Conservation (phyloP, 345 rosid genomes). For the Luvunga scandens region DNA sequence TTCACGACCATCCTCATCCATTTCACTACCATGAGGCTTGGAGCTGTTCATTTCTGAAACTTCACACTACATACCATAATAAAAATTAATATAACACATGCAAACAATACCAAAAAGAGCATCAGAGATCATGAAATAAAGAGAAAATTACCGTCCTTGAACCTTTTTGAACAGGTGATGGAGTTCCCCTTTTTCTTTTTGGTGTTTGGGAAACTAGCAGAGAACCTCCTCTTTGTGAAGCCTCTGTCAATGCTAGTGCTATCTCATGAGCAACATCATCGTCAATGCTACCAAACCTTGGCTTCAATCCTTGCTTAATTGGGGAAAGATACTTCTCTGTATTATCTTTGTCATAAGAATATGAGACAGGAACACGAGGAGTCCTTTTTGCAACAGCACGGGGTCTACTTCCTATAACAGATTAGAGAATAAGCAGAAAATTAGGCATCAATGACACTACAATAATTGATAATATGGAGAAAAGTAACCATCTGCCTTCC, state of each 20-base stretch:
- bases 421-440: constrained; percentile 11
- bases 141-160: constrained; percentile 49
- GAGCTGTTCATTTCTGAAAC: constrained; percentile 64
- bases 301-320: constrained; percentile 46
- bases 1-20: constrained; percentile 65
- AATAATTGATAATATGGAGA: not conserved
- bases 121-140: constrained; percentile 14
- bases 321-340: constrained; percentile 55
- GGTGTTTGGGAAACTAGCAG: constrained; percentile 57
- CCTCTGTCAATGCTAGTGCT: constrained; percentile 72
- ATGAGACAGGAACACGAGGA: constrained; percentile 72
- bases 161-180: constrained; percentile 44
- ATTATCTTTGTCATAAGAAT: constrained; percentile 49
- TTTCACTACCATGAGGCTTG: constrained; percentile 56
- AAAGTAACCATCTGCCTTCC: not conserved
- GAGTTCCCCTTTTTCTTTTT: constrained; percentile 47
- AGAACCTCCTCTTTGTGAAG: constrained; percentile 70
- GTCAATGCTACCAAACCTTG: constrained; percentile 47
- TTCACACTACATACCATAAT: constrained; percentile 41
- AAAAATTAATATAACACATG: constrained; percentile 25
- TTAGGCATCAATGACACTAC: constrained; percentile 1
- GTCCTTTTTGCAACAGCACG: constrained; percentile 91
- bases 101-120: not conserved
- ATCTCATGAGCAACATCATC: constrained; percentile 81
- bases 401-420: constrained; percentile 56